These are phyloP conservation scores for Chlorella variabilis DNA, from an alignment of 163 green algal genomes.

Conservation along the genomic window DNA sequence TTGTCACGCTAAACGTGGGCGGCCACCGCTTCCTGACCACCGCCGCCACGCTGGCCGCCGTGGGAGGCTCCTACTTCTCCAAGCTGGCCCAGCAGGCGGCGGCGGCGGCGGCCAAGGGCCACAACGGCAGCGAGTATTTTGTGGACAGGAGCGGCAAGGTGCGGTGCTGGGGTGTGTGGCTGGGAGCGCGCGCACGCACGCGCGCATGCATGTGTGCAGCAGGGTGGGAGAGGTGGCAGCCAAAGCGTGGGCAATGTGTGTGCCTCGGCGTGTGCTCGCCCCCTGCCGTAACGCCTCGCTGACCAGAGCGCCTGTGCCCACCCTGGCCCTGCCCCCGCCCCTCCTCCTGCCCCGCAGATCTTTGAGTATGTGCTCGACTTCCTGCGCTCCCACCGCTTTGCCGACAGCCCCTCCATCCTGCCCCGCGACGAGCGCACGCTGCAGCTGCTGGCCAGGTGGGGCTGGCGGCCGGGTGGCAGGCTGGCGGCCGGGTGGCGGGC, in stretches of 20 bases:
- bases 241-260: too few relatives aligned
- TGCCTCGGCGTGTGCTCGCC: too few relatives aligned
- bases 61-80: conserved; percentile 57
- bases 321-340: too few relatives aligned
- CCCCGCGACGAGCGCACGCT: conserved; percentile 57
- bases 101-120: conserved; percentile 8
- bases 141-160: conserved; percentile 62
- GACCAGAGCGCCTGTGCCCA: too few relatives aligned
- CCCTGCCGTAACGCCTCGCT: too few relatives aligned
- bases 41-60: conserved; percentile 52
- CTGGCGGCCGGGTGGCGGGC: not conserved
- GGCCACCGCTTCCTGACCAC: conserved; percentile 59
- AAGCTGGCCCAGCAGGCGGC: conserved; percentile 51
- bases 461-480: not conserved
- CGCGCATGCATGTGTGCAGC: too few relatives aligned
- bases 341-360: too few relatives aligned
- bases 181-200: too few relatives aligned
- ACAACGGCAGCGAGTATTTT: conserved; percentile 51
- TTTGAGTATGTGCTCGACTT: conserved; percentile 68
- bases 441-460: conserved; percentile 42
- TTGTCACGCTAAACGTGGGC: conserved; percentile 61
- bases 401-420: conserved; percentile 49
- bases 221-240: too few relatives aligned
- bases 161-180: not conserved
- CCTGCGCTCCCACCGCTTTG: conserved; percentile 48